These are phyloP conservation scores for Cystobasidium slooffiae DNA, from an alignment of 1,284 basidiomycete genomes.

Conservation along the genomic window DNA sequence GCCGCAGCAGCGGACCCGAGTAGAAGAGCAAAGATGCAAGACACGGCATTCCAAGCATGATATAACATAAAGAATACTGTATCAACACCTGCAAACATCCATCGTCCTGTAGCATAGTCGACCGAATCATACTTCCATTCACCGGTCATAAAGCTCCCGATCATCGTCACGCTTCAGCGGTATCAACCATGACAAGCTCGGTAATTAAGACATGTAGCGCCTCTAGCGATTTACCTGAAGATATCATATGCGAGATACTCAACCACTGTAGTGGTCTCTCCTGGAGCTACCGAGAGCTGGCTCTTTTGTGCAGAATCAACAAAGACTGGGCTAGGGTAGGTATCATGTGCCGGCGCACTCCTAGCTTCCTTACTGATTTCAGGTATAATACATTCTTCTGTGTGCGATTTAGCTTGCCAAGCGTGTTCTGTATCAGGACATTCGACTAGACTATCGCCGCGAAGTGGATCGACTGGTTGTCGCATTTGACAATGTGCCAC, in stretches of 20 bases:
- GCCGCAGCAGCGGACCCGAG: not conserved
- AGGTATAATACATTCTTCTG: not conserved
- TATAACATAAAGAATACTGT: not conserved
- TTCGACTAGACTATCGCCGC: conserved; percentile 32
- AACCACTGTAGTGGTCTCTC: conserved; percentile 23
- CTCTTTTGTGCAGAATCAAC: conserved; percentile 16
- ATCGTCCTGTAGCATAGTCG: not conserved
- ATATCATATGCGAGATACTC: conserved; percentile 40
- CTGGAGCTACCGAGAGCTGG: conserved; percentile 37
- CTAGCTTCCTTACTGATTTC: not conserved
- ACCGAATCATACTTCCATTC: not conserved
- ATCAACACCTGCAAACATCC: not conserved
- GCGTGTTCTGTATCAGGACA: conserved; percentile 17
- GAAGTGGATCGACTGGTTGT: conserved; percentile 31
- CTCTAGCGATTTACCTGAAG: conserved; percentile 24
- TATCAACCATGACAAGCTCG: not conserved
- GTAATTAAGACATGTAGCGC: not conserved
- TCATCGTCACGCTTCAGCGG: not conserved
- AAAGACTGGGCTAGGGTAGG: conserved; percentile 22
- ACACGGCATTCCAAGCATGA: not conserved
- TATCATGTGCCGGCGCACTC: not conserved
- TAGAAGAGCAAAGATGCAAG: not conserved
- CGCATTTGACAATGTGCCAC: conserved; percentile 2
- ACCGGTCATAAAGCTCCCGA: not conserved
- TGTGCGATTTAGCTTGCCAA: conserved; percentile 3